Evolutionary conservation across 139 green algal genomes (phyloP).

Genomic region (Edaphochlamys debaryana): DNA sequence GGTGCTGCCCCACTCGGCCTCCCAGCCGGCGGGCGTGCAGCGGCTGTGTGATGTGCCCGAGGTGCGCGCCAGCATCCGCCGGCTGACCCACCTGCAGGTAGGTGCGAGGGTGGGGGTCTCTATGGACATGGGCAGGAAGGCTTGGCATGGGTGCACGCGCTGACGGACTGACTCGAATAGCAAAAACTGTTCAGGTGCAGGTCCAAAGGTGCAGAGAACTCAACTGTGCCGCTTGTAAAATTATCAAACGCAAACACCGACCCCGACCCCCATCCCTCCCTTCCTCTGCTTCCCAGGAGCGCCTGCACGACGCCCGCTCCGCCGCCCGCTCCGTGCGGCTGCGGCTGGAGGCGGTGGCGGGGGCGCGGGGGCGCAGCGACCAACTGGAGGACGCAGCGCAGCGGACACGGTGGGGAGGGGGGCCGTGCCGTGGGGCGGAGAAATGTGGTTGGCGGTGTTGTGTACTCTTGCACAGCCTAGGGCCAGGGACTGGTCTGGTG

Average conservation of each 20-base stretch:
- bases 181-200: no score
- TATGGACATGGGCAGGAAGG: no score
- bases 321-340: background rate
- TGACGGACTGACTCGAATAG: no score
- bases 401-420: background rate
- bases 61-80: constrained; percentile 26
- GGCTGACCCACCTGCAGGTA: constrained; percentile 25
- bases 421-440: background rate
- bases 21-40: constrained; percentile 1
- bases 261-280: background rate
- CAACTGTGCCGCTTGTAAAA: background rate
- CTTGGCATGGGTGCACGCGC: no score
- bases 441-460: no score
- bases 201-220: no score
- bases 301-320: background rate
- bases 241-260: background rate
- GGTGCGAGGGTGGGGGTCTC: no score
- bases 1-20: no score
- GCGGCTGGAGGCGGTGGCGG: constrained; percentile 11
- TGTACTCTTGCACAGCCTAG: no score
- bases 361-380: background rate
- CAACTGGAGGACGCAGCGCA: background rate
- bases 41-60: constrained; percentile 28
- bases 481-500: no score
- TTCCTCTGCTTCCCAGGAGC: background rate